Percentiles rank a stretch among this genome's conserved stretches.
Conservation (phyloP, 768 basidiomycete species). For the Xanthoconium stramineum region DNA sequence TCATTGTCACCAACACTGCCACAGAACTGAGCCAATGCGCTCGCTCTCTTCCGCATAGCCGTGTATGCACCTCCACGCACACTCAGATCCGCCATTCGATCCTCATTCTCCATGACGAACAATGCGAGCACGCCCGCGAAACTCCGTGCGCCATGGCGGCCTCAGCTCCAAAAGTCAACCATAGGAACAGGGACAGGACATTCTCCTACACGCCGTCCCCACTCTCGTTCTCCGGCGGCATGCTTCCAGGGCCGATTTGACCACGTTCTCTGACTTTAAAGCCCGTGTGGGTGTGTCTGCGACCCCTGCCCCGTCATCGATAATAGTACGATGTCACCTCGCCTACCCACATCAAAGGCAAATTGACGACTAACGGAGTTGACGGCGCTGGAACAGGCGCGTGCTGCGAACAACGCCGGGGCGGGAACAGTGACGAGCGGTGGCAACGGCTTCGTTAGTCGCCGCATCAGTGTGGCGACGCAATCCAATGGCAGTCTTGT, state of each 20-base stretch:
- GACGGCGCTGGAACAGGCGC: constrained; percentile 40
- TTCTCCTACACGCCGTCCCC: not conserved
- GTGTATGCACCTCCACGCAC: constrained; percentile 5
- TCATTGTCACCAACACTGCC: constrained; percentile 34
- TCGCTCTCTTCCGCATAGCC: constrained; percentile 14
- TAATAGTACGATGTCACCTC: constrained; percentile 53
- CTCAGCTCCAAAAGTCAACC: not conserved
- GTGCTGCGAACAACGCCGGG: constrained; percentile 7
- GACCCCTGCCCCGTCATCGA: not conserved
- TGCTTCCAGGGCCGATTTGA: too few species aligned
- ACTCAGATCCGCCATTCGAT: constrained; percentile 19
- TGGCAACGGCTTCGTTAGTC: not conserved
- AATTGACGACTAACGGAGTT: constrained; percentile 33
- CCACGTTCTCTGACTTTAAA: too few species aligned
- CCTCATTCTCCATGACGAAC: constrained; percentile 20
- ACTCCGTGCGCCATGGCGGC: constrained; percentile 7
- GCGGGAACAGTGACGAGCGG: not conserved
- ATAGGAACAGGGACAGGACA: not conserved
- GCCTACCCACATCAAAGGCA: constrained; percentile 21
- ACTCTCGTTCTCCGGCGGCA: constrained; percentile 8
- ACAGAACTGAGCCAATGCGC: constrained; percentile 52
- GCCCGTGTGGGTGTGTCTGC: too few species aligned
- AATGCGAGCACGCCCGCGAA: constrained; percentile 31
- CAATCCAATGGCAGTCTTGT: not conserved
- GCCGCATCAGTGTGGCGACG: constrained; percentile 10